Conservation (phyloP, 768 basidiomycete genomes). For the Kwoniella sp. region DNA sequence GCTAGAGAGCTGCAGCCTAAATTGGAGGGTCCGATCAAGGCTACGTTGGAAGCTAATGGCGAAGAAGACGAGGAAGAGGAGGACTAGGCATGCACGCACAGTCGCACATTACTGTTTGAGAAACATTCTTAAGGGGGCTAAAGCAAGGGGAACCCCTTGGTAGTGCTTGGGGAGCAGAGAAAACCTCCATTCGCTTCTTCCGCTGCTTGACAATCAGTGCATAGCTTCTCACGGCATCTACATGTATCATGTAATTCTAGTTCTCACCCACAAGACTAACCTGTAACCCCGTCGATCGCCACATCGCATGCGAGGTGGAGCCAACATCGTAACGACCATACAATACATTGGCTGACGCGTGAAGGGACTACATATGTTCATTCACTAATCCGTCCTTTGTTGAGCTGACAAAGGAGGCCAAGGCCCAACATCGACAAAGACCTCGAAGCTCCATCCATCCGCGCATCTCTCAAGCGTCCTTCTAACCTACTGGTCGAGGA, state of each 20-base stretch:
- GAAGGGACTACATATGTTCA: no score
- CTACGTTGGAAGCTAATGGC: constrained; percentile 61
- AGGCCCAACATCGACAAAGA: no score
- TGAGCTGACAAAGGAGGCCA: background rate
- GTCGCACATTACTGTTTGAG: no score
- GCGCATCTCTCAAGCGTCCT: no score
- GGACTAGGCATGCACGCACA: constrained; percentile 9
- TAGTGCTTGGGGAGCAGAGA: background rate
- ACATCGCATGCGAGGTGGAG: no score
- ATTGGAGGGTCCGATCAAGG: constrained; percentile 67
- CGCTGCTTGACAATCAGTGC: background rate
- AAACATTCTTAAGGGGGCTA: background rate
- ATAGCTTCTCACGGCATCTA: background rate
- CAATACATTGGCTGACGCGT: no score
- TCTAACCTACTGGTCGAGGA: no score
- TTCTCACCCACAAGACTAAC: no score
- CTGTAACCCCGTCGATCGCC: no score
- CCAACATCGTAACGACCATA: no score
- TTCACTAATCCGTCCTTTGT: no score
- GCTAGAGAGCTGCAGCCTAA: constrained; percentile 95
- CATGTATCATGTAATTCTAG: background rate
- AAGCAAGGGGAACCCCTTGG: background rate
- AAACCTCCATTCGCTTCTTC: background rate
- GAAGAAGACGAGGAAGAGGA: constrained; percentile 65
- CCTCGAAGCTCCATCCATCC: no score